Conservation (phyloP, 2,329 filamentous ascomycete genomes). For the Metarhizium robertsii region DNA sequence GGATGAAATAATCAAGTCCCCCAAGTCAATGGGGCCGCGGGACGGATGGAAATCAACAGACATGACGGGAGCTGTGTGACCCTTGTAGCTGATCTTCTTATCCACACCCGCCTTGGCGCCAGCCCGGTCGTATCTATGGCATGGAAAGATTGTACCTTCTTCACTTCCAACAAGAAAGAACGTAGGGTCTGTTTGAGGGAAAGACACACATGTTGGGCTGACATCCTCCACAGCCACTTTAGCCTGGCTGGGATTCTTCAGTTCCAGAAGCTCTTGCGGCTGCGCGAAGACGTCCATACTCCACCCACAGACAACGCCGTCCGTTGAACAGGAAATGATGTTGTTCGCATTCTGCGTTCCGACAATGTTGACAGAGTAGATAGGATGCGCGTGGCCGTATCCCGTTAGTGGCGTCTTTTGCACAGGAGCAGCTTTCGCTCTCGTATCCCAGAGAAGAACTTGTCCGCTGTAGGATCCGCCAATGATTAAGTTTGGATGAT, state of each 20-base stretch:
- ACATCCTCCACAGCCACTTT: constrained; percentile 78
- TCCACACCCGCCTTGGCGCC: constrained; percentile 96
- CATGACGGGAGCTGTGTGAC: constrained; percentile 91
- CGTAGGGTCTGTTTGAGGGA: constrained; percentile 89
- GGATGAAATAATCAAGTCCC: constrained; percentile 85
- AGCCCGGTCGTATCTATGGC: constrained; percentile 93
- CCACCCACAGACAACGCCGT: constrained; percentile 95
- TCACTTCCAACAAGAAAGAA: constrained; percentile 97
- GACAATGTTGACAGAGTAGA: constrained; percentile 91
- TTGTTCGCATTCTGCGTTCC: constrained; percentile 99
- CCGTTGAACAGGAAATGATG: constrained; percentile 93
- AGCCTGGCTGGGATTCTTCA: constrained; percentile 75
- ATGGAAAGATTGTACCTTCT: constrained; percentile 92
- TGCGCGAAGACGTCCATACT: constrained; percentile 96
- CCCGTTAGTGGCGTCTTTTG: constrained; percentile 95
- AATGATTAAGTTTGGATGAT: constrained; percentile 92
- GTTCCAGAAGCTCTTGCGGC: constrained; percentile 85
- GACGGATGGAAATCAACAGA: constrained; percentile 92
- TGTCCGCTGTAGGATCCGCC: constrained; percentile 96
- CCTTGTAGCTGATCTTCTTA: constrained; percentile 75
- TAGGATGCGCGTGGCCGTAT: constrained; percentile 89
- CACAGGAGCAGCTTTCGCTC: constrained; percentile 78
- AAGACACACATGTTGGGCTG: constrained; percentile 87
- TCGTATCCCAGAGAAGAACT: constrained; percentile 93
- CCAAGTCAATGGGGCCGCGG: constrained; percentile 84